Evolutionary conservation across 352 stramenopile genomes (phyloP), one percentile per base, ranked within the genome.

Genomic region (Phytophthora pseudosyringae): DNA sequence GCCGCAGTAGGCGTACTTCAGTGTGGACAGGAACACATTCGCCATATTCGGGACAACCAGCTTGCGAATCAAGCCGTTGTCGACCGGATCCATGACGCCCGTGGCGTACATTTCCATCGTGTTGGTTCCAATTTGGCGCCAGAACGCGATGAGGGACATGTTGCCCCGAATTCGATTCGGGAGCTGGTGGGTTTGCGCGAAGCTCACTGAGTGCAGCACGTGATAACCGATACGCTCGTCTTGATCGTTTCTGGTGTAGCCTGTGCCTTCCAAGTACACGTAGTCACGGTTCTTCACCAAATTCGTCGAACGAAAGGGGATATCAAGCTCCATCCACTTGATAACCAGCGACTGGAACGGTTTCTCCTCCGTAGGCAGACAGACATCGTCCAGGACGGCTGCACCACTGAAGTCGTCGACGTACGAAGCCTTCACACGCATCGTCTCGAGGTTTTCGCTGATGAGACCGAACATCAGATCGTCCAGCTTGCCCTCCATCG

Each of bases 281-380:
- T 80, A 81, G 56, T 90, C 78, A 38, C 76, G 78, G 47, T 84
- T 85, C 52, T 78, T 80, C 9, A 86, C 66, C 15, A 90, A 45
- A 36, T 48, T 69, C 13, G 61, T 71, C 16, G 61, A 67, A 35
- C 48, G 38, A 4, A 78, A 58, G 12, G 66, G 60, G 5, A 75
- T 56, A 39, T 75, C 67, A 3, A 66, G 48, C 32, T 74, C 62
- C 62, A 76, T 71, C 77, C 77, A 86, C 53, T 83, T 80, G 40
- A 86, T 36, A 6, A 78, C 69, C 8, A 77, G 38, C 1, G 74
- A 76, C 29, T 73, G 54, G 64, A 83, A 86, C 25, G 77, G 77
- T 4, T 74, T 52, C 6, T 74, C 56, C 3, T 39, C 31, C 1
- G 59, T 78, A 1, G 77, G 71, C 15, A 71, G 25, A 7, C 68